Percentiles rank a stretch among this genome's conserved stretches.
phyloP scores from a whole-genome alignment of 768 basidiomycete species.

The Lentinula edodes region DNA sequence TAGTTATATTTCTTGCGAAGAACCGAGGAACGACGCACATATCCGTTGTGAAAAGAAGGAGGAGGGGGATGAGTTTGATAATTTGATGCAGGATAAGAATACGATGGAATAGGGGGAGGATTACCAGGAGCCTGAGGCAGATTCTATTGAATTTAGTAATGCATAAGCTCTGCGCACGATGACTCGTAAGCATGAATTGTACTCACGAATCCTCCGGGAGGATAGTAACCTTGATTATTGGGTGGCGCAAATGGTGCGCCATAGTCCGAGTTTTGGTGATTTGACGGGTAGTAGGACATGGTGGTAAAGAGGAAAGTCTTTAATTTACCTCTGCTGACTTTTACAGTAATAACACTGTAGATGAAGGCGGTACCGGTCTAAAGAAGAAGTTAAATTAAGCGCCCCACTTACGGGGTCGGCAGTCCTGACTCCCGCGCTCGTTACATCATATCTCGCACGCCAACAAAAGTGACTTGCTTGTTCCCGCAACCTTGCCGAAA shows the following conservation, averaged over 20 bases:
- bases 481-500: too few species aligned
- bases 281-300: neutral
- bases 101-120: neutral
- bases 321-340: neutral
- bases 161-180: neutral
- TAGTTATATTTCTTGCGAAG: neutral
- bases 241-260: neutral
- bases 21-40: neutral
- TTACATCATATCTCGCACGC: too few species aligned
- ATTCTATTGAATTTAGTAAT: neutral
- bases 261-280: neutral
- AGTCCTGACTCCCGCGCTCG: too few species aligned
- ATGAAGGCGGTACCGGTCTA: neutral
- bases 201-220: neutral
- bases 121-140: neutral
- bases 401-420: too few species aligned
- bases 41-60: neutral
- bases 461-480: too few species aligned
- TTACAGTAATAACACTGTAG: neutral
- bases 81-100: neutral
- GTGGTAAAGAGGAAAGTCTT: neutral
- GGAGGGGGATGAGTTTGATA: neutral
- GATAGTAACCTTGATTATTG: neutral
- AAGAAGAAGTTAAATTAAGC: too few species aligned
- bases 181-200: neutral